phyloP scores from a whole-genome alignment of 2,329 filamentous ascomycete genomes.

The Colletotrichum scovillei region DNA sequence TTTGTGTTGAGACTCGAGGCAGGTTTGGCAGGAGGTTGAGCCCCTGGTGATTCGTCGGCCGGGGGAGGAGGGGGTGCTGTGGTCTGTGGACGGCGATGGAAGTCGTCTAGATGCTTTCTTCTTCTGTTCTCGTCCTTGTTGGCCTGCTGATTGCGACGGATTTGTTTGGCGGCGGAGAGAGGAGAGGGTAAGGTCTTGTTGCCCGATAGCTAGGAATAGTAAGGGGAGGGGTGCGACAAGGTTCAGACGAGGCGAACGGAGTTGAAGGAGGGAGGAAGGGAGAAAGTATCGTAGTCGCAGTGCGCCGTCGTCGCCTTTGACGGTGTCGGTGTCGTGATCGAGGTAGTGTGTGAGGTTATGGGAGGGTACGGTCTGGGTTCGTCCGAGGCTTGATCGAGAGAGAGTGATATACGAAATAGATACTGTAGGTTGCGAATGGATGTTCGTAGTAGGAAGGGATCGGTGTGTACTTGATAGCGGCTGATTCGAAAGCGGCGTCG shows the following conservation, averaged over 20 bases:
- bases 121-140: slow-evolving; percentile 7
- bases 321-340: slow-evolving; percentile 9
- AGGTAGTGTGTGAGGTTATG: background rate
- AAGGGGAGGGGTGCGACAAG: background rate
- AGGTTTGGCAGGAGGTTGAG: slow-evolving; percentile 33
- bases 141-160: background rate
- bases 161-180: background rate
- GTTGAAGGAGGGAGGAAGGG: background rate
- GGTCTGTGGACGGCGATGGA: too few species aligned
- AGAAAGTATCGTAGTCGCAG: background rate
- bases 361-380: background rate
- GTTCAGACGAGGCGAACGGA: slow-evolving; percentile 6
- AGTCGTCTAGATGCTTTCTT: slow-evolving; percentile 10
- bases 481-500: background rate
- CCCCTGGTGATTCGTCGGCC: slow-evolving; percentile 10
- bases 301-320: background rate
- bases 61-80: background rate
- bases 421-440: background rate
- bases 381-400: background rate
- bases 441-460: background rate
- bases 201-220: background rate
- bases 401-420: background rate
- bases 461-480: background rate
- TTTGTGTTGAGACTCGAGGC: slow-evolving; percentile 15
- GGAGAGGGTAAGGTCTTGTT: background rate